Evolutionary conservation across 805 yeast genomes (phyloP).

Genomic region (Ogataea allantospora): DNA sequence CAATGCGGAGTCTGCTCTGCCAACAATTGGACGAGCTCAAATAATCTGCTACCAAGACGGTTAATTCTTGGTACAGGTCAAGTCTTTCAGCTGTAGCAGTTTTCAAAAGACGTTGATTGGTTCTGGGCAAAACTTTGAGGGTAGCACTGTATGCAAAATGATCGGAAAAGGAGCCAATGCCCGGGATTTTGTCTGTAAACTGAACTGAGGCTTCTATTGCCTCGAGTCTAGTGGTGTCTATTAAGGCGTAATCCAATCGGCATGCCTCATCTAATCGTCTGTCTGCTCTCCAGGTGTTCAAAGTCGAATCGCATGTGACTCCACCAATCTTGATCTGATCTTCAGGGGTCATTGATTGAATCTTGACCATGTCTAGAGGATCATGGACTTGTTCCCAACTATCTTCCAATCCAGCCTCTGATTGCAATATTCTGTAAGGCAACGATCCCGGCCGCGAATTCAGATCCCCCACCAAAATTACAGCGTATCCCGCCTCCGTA

Average conservation of each 20-base stretch:
- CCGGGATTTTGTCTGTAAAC: slow-evolving; percentile 68
- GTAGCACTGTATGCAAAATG: slow-evolving; percentile 79
- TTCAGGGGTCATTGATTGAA: slow-evolving; percentile 47
- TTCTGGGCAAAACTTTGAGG: slow-evolving; percentile 32
- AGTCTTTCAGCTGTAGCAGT: slow-evolving; percentile 15
- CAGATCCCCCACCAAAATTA: slow-evolving; percentile 88
- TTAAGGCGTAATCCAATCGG: slow-evolving; percentile 84
- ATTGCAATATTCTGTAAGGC: slow-evolving; percentile 71
- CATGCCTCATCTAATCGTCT: slow-evolving; percentile 68
- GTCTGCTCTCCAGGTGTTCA: slow-evolving; percentile 81
- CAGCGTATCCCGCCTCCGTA: slow-evolving; percentile 74
- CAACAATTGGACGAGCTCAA: slow-evolving; percentile 46
- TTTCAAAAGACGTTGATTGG: slow-evolving; percentile 1
- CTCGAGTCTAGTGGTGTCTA: slow-evolving; percentile 52
- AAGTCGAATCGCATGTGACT: slow-evolving; percentile 81
- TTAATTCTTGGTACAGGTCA: slow-evolving; percentile 49
- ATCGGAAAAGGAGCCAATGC: slow-evolving; percentile 79
- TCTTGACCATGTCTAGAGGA: slow-evolving; percentile 37
- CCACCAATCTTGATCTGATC: slow-evolving; percentile 75
- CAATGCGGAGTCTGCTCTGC: slow-evolving; percentile 64
- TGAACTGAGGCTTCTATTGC: slow-evolving; percentile 66
- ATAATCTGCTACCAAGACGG: slow-evolving; percentile 46
- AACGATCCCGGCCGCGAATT: slow-evolving; percentile 86
- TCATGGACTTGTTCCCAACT: slow-evolving; percentile 79
- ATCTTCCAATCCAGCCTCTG: slow-evolving; percentile 67